Evolutionary conservation across 805 yeast species (phyloP), one percentile per base, ranked within the genome.

Genomic region (Debaryomyces tyrocola): DNA sequence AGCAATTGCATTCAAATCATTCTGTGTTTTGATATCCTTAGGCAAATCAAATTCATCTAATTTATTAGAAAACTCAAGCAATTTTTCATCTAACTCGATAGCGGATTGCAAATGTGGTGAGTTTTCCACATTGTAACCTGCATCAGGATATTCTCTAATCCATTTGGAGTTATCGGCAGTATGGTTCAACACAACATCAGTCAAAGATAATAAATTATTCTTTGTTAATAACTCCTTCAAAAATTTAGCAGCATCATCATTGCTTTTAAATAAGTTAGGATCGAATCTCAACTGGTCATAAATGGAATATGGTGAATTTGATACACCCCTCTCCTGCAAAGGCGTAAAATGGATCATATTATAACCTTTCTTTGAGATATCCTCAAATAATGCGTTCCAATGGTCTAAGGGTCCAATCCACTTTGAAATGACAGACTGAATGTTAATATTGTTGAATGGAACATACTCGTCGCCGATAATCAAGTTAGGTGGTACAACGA

Each of bases 281-380:
- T 92, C 98, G 66, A 86, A 91, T 20, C 59, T 64, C 49, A 90
- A 75, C 66, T 94, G 98, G 63, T 92, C 97, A 56, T 70, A 84
- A 44, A 92, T 89, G 3, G 97, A 88, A 62, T 91, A 92, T 0
- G 99, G 99, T 6, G 97, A 91, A 63, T 91, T 80, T 1, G 96
- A 87, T 50, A 77, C 85, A 29, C 99, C 99, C 46, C 98, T 77
- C 52, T 83, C 70, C 66, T 92, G 97, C 55, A 92, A 73, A 0
- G 99, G 99, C 5, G 97, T 91, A 64, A 92, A 92, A 70, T 92
- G 99, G 37, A 94, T 74, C 97, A 92, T 89, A 65, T 94, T 94
- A 71, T 92, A 92, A 17, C 94, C 91, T 65, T 94, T 94, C 7
- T 67, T 62, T 12, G 84, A 67, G 38, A 92, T 78, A 39, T 78